Evolutionary conservation across 2,329 filamentous ascomycete species (phyloP).

Genomic region (Zymoseptoria tritici): DNA sequence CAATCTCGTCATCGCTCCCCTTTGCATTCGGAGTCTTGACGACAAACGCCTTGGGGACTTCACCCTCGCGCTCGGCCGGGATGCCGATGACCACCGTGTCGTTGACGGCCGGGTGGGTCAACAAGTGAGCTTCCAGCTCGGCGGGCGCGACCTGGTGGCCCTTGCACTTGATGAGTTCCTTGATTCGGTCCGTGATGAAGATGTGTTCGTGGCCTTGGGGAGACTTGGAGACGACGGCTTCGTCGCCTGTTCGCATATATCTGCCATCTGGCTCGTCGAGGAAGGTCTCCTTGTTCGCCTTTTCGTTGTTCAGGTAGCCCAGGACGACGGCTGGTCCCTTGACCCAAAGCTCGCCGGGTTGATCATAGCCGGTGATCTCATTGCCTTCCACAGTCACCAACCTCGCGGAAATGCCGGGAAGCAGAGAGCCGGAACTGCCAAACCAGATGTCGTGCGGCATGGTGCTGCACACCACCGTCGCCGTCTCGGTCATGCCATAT

Average conservation of each 20-base stretch:
- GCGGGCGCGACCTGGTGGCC: constrained; percentile 77
- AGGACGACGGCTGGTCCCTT: constrained; percentile 69
- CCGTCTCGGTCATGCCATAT: constrained; percentile 73
- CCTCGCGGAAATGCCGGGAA: constrained; percentile 58
- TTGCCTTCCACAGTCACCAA: constrained; percentile 60
- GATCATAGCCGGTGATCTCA: constrained; percentile 63
- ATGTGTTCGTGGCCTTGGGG: constrained; percentile 68
- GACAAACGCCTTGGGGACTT: constrained; percentile 57
- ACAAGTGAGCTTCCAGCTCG: constrained; percentile 72
- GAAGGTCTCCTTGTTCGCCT: constrained; percentile 68
- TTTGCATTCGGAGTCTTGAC: constrained; percentile 48
- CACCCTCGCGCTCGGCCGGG: constrained; percentile 54
- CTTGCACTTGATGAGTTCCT: constrained; percentile 50
- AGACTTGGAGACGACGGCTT: constrained; percentile 61
- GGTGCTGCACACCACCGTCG: constrained; percentile 60
- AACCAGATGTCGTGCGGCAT: constrained; percentile 57
- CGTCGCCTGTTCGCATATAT: constrained; percentile 72
- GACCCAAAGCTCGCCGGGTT: constrained; percentile 72
- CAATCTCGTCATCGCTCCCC: constrained; percentile 43
- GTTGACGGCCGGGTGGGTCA: constrained; percentile 65
- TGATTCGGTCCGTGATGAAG: constrained; percentile 75
- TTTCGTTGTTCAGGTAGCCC: constrained; percentile 80
- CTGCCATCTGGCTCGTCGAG: constrained; percentile 53
- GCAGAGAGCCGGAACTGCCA: constrained; percentile 63
- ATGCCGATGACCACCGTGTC: constrained; percentile 74